A percentile compares a stretch with the other conserved stretches of the same genome.
phyloP scores from a whole-genome alignment of 2,329 filamentous ascomycete genomes.

The Beauveria australis region DNA sequence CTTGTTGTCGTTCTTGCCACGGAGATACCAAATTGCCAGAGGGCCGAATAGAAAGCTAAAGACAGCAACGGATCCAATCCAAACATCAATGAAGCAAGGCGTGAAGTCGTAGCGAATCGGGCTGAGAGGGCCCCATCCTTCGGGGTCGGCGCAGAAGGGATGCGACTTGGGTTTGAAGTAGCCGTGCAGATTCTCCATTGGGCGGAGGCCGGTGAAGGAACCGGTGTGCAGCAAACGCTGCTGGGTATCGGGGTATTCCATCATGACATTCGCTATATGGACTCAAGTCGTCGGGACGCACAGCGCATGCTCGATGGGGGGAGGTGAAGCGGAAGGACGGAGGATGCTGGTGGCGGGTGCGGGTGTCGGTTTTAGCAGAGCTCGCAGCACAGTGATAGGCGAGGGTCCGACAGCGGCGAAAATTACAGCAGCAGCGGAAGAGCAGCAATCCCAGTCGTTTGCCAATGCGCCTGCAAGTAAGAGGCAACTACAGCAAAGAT shows the following conservation, averaged over 20 bases:
- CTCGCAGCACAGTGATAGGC: background rate
- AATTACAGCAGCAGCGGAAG: background rate
- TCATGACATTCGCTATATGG: background rate
- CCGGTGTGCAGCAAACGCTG: conserved; percentile 46
- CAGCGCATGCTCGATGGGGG: conserved; percentile 2
- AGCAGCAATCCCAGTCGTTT: background rate
- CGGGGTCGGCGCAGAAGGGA: conserved; percentile 76
- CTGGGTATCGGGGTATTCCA: conserved; percentile 25
- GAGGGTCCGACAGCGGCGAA: conserved; percentile 1
- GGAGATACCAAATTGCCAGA: conserved; percentile 68
- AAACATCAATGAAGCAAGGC: conserved; percentile 92
- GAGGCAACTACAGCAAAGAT: background rate
- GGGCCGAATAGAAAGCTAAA: conserved; percentile 74
- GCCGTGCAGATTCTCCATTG: conserved; percentile 41
- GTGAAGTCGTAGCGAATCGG: conserved; percentile 86
- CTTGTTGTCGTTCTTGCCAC: conserved; percentile 23
- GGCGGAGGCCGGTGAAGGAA: conserved; percentile 52
- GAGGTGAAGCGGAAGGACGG: background rate
- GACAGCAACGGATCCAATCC: conserved; percentile 67
- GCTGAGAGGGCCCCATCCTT: conserved; percentile 95
- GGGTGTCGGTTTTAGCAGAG: background rate
- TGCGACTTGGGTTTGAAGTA: conserved; percentile 58
- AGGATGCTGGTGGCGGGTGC: background rate
- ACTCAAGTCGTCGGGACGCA: background rate
- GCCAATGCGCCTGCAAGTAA: background rate